Evolutionary conservation across 208 protist species (phyloP), one percentile per base, ranked within the genome.

Genomic region (Leishmania aethiopica): DNA sequence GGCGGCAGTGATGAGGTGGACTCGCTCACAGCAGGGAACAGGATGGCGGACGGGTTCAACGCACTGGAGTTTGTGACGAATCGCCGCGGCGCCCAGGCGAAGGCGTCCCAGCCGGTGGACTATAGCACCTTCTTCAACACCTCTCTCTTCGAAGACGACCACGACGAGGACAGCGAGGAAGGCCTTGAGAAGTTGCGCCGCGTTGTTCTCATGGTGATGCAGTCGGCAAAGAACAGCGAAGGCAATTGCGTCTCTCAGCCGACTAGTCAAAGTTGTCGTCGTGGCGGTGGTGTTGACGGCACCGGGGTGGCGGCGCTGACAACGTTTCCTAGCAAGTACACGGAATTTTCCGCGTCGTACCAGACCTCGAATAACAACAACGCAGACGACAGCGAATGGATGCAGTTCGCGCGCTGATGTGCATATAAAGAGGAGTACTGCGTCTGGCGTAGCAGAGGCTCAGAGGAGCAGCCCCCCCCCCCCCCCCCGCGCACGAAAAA

Each of bases 181-280:
- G 60, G 79, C 32, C 78, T 90, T 32, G 84, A 87, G 75, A 70
- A 86, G 62, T 59, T 88, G 78, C 85, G 85, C 60, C 80, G 85
- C 42, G 76, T 89, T n/a, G 77, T 91, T 35, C 73, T 32, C 45
- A 87, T 87, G 35, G 88, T 91, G 49, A 88, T 91, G 81, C 85
- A 89, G 77, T 71, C 79, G 15, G 83, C 79, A 51, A 84, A 89
- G 83, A 59, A 67, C 47, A 40, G 70, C 74, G 83, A 86, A 6
- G 57, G 75, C 45, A 66, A 25, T 40, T 47, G 35, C 37, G 81
- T 42, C 66, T 78, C 78, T n/a, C 78, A 80, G 83, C 83, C 78
- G 10, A 57, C 67, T 6, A 80, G 75, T 37, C 83, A 82, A 71
- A 72, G 51, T 13, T 28, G 80, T 57, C 53, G 83, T 53, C 83